Base-by-base conservation (phyloP, 257 asterid genomes). In the Ilex asprella region DNA sequence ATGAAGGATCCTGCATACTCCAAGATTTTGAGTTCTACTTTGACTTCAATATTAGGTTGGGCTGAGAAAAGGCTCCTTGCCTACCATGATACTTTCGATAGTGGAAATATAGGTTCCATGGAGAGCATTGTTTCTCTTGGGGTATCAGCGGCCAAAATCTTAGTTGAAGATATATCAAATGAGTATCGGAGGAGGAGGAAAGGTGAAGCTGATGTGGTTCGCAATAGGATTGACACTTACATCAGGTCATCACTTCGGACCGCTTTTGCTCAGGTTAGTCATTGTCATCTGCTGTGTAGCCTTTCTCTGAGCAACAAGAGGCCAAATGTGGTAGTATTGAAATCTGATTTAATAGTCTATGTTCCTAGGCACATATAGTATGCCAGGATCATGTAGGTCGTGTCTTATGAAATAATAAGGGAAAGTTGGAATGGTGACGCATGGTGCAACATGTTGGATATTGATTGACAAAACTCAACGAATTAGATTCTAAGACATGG, bases 191-290 rank as follows among this genome's bases (percentile, higher is more conserved):
- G 97, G 41, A 76, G 97, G 71, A 84, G 96, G 61, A 93, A 93
- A 76, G 83, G 79, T 64, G 96, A 93, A 76, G 91, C 84, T 68
- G 95, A 89, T 63, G 96, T 93, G 73, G 86, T 86, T 63, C 92
- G 85, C 56, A 84, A 86, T 84, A 82, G 97, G 86, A 93, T 93
- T 13, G 99, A 93, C 66, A 89, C 96, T 70, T 93, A 93, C 67
- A 87, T 93, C 58, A 82, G 96, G 80, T 93, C 99, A 47, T 93
- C 97, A 16, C 95, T 93, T 43, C 97, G 96, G 76, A 93, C 99
- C 62, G 96, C 95, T 63, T 93, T 93, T 81, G 99, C 99, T 67
- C 99, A 93, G 97, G 99, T 78, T 84, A 85, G 95, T 81, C 71
- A 59, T 46, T 63, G 47, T 41, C 32, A 11, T 67, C 59, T 70